A percentile compares a stretch with the other conserved stretches of the same genome.
phyloP scores from a whole-genome alignment of 768 basidiomycete species.

The Podaxis mareebaensis region DNA sequence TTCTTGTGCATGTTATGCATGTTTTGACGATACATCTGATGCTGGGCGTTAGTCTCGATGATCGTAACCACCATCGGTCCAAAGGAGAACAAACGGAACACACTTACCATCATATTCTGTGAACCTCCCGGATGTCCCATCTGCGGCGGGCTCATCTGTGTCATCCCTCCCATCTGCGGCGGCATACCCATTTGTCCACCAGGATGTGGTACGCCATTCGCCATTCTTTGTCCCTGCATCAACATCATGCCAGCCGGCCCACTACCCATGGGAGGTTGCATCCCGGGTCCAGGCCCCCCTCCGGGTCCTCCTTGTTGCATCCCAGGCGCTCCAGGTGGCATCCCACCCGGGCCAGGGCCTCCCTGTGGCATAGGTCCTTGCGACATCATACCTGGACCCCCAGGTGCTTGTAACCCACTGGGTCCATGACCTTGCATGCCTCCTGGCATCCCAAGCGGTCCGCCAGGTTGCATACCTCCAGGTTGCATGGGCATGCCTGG shows the following conservation, averaged over 20 bases:
- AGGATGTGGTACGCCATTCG: conserved; percentile 27
- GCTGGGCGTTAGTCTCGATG: conserved; percentile 1
- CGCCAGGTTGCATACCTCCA: conserved; percentile 13
- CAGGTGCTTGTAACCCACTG: conserved; percentile 7
- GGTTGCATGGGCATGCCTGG: conserved; percentile 10
- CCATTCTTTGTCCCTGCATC: conserved; percentile 32
- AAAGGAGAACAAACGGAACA: background rate
- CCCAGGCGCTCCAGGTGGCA: conserved; percentile 10
- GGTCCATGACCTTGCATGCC: conserved; percentile 16
- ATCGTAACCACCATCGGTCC: background rate
- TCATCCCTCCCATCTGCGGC: conserved; percentile 37
- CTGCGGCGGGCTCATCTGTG: conserved; percentile 32
- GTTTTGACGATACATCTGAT: conserved; percentile 28
- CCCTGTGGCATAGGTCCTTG: conserved; percentile 8
- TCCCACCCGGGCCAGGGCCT: conserved; percentile 4
- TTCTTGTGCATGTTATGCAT: conserved; percentile 35
- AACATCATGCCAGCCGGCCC: conserved; percentile 28
- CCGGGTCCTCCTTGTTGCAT: conserved; percentile 14
- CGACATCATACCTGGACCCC: conserved; percentile 5
- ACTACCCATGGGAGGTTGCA: conserved; percentile 11
- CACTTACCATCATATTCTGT: conserved; percentile 25
- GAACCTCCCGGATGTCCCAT: conserved; percentile 16
- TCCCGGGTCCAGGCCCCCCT: conserved; percentile 11
- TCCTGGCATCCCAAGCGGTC: conserved; percentile 8
- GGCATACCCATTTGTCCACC: conserved; percentile 31